Base-by-base conservation (phyloP, 345 rosid species). In the Draba incana region DNA sequence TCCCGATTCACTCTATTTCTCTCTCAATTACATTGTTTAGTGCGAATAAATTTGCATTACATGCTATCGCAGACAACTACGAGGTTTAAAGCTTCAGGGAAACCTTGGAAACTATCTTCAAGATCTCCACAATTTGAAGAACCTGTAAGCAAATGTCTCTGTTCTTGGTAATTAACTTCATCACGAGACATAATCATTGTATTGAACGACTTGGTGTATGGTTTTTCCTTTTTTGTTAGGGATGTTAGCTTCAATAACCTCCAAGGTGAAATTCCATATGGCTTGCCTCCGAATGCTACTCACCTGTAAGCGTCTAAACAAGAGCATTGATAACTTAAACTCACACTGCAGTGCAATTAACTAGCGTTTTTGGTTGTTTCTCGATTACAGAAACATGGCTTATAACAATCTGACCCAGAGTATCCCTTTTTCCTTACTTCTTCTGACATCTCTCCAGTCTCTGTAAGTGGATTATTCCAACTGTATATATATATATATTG, bases 191-290 rank as follows among this genome's bases (percentile, higher is more conserved):
- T 20, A 20, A 20, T 20, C 20, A 20, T 20, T 27, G 20, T 47
- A 30, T 15, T 11, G 31, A 16, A n/a, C 10, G 31, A n/a, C 12
- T 41, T 44, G 38, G n/a, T 62, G 55, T 50, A 9, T 74, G 45
- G 20, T 20, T 31, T 33, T 77, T 46, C 70, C 37, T 14, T 51
- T 64, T 66, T 49, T 72, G 1, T 54, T 60, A 90, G 98, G 80
- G 99, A 94, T 83, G 59, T 88, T 51, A 90, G 96, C 84, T 81
- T 77, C 75, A 93, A 93, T 56, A 45, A 57, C 66, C 73, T 93
- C 41, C 45, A 16, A 48, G 98, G 95, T 72, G 89, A 84, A 77
- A 87, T 93, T 71, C 97, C 98, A 8, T 62, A 64, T 45, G 76
- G 72, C 48, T 77, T 93, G 64, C 98, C 97, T 14, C 88, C 92